Evolutionary conservation across 768 basidiomycete species (phyloP).

Genomic region (Lactifluus rugatus): DNA sequence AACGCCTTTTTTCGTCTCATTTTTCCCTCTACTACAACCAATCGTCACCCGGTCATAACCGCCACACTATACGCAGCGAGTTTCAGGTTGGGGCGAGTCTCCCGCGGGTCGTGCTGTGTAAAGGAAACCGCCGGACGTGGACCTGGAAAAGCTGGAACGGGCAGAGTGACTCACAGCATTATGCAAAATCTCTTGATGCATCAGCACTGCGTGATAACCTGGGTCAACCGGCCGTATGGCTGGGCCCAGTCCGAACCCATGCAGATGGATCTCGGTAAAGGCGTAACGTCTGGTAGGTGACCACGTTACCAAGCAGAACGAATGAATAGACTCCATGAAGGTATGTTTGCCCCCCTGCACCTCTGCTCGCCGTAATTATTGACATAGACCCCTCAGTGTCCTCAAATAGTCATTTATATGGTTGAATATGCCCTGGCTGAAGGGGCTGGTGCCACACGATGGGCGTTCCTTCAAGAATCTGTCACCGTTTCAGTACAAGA

Average conservation of each 20-base stretch:
- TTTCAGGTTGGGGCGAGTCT: neutral
- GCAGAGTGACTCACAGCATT: neutral
- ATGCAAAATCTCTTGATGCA: neutral
- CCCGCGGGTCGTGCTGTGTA: neutral
- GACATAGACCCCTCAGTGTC: too few relatives aligned
- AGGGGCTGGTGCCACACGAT: slow-evolving; percentile 8
- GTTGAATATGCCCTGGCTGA: neutral
- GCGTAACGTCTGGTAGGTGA: too few relatives aligned
- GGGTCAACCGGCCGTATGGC: neutral
- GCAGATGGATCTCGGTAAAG: neutral
- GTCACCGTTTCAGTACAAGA: neutral
- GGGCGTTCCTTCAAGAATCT: neutral
- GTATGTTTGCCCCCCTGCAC: too few relatives aligned
- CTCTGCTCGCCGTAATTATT: too few relatives aligned
- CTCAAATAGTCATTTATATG: neutral
- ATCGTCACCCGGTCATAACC: neutral
- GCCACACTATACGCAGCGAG: neutral
- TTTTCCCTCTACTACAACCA: too few relatives aligned
- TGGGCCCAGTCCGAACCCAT: neutral
- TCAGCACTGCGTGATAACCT: neutral
- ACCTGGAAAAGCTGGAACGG: neutral
- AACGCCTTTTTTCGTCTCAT: neutral
- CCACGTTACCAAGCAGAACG: too few relatives aligned
- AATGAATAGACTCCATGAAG: too few relatives aligned
- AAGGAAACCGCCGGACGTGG: neutral